A percentile compares a stretch with the other conserved stretches of the same genome.
These are phyloP conservation scores for Colletotrichum horii DNA, from an alignment of 2,329 filamentous ascomycete species.

Conservation along the genomic window DNA sequence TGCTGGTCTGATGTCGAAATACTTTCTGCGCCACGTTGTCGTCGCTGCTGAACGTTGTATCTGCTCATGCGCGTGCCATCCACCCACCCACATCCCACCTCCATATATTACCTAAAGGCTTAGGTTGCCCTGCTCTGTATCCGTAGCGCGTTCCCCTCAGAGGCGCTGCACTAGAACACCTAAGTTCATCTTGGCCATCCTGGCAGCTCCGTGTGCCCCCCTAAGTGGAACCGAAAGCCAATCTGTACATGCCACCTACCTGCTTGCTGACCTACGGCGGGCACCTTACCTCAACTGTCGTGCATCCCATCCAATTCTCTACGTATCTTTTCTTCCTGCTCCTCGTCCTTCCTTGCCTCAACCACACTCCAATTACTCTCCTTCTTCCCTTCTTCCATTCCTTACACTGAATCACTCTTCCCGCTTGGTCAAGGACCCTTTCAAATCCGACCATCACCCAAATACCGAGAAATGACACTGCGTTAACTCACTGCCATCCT, in stretches of 20 bases:
- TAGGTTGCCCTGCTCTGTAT: neutral
- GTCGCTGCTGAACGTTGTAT: neutral
- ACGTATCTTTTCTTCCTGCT: conserved; percentile 10
- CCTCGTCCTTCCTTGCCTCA: neutral
- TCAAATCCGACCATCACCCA: neutral
- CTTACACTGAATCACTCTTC: neutral
- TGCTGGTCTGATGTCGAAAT: neutral
- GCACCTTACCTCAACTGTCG: neutral
- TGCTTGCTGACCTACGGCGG: neutral
- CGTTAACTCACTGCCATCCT: neutral
- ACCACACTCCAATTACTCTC: neutral
- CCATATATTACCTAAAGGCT: neutral
- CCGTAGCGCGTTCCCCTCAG: neutral
- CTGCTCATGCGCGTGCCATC: neutral
- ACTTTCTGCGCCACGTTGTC: neutral
- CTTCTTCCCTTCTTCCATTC: conserved; percentile 1
- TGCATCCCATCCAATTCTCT: neutral
- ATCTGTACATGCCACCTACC: conserved; percentile 7
- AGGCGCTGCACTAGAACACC: neutral
- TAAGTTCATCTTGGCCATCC: neutral
- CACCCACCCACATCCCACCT: neutral
- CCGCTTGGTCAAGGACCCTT: neutral
- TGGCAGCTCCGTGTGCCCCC: neutral
- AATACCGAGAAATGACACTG: conserved; percentile 8
- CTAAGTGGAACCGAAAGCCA: neutral